Evolutionary conservation across 2,329 filamentous ascomycete species (phyloP).

Genomic region (Pseudogymnoascus sp.): DNA sequence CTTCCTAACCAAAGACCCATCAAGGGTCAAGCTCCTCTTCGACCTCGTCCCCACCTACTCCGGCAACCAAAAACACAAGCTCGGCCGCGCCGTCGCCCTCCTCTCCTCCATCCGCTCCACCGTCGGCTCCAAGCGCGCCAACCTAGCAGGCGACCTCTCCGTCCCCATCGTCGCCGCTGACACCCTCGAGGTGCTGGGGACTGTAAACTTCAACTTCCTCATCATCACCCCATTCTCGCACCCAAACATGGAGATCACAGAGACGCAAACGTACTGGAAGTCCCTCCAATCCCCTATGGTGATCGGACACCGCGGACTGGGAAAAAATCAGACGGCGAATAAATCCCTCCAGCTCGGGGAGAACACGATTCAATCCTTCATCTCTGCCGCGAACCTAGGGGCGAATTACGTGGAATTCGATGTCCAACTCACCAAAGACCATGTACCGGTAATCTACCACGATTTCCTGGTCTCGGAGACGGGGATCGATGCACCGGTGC

Average conservation of each 20-base stretch:
- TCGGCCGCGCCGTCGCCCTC: conserved; percentile 82
- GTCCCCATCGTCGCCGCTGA: conserved; percentile 81
- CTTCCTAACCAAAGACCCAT: conserved; percentile 70
- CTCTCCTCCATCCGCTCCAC: conserved; percentile 77
- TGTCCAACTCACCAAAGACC: conserved; percentile 97
- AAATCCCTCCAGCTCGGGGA: conserved; percentile 90
- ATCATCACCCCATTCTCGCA: conserved; percentile 92
- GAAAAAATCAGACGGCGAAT: conserved; percentile 79
- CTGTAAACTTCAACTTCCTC: conserved; percentile 93
- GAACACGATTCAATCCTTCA: conserved; percentile 93
- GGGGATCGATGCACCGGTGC: conserved; percentile 91
- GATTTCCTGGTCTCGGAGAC: conserved; percentile 98
- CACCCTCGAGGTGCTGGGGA: conserved; percentile 81
- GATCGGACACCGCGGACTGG: conserved; percentile 64
- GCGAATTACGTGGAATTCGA: conserved; percentile 71
- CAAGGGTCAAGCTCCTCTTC: conserved; percentile 82
- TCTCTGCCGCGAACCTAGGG: conserved; percentile 87
- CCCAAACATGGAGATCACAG: conserved; percentile 85
- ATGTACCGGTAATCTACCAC: conserved; percentile 96
- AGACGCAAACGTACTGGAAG: conserved; percentile 95
- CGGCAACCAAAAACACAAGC: conserved; percentile 76
- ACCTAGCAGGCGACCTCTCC: conserved; percentile 82
- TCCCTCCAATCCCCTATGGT: conserved; percentile 67
- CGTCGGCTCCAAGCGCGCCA: conserved; percentile 79
- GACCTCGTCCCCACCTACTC: conserved; percentile 95